Conservation (phyloP, 1,139 yeast species). For the Pichia sp. region DNA sequence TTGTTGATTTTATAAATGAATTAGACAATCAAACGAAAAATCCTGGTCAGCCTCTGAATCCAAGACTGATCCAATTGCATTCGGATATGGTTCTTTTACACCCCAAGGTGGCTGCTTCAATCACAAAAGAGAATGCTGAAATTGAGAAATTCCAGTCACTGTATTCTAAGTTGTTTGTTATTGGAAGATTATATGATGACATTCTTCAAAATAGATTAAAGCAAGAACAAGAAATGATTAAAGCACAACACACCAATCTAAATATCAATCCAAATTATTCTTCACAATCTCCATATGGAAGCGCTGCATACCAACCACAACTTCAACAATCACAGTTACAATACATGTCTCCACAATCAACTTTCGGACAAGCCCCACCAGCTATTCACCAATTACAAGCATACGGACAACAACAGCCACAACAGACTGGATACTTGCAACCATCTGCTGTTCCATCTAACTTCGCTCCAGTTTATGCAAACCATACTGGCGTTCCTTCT, state of each 20-base stretch:
- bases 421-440: no score
- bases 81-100: slow-evolving; percentile 62
- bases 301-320: background rate
- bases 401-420: slow-evolving; percentile 1
- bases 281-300: background rate
- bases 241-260: slow-evolving; percentile 1
- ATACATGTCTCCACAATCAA: slow-evolving; percentile 12
- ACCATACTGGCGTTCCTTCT: background rate
- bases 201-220: slow-evolving; percentile 67
- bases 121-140: slow-evolving; percentile 61
- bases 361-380: slow-evolving; percentile 8
- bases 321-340: background rate
- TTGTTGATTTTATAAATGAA: slow-evolving; percentile 66
- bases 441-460: no score
- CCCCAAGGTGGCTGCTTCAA: slow-evolving; percentile 70
- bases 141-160: slow-evolving; percentile 73
- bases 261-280: background rate
- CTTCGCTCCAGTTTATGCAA: background rate
- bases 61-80: slow-evolving; percentile 61
- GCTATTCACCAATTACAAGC: slow-evolving; percentile 11
- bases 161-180: slow-evolving; percentile 80
- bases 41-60: slow-evolving; percentile 57
- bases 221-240: slow-evolving; percentile 23
- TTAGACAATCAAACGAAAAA: slow-evolving; percentile 54
- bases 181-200: slow-evolving; percentile 75